Base-by-base conservation (phyloP, 768 basidiomycete species). In the Russula sp. region DNA sequence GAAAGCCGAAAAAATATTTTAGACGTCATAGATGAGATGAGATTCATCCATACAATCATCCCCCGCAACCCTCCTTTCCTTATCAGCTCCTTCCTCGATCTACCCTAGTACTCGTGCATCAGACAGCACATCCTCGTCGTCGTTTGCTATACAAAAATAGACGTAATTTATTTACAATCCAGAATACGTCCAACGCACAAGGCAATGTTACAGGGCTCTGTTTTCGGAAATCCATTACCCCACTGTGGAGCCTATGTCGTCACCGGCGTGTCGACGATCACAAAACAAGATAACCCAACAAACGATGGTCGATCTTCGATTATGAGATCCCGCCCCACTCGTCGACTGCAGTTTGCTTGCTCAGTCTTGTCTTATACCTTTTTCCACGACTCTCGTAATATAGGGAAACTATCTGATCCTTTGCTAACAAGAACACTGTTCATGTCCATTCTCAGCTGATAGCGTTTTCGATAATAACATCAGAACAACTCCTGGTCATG, bases 21-120 rank as follows among this genome's bases (percentile, higher is more conserved):
- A 40, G 42, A 57, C 62, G 55, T 58, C 61, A 62, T 62, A 55
- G 54, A 42, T 55, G n/a, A 22, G 37, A 54, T 47, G 45, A 47
- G 45, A 47, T 47, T 20, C 45, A 47, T 20, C 7, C 45, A 40
- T 40, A 3, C 39, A 40, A 4, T 13, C 39, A 40, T 13, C 39
- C 39, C 39, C 40, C 40, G 11, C 40, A 11, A 14, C 40, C 40
- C 10, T 40, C 3, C 40, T 40, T 37, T 37, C 35, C 35, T 8
- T 40, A 40, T 40, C 40, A 40, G 40, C 40, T 7, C n/a, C 6
- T 44, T 5, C 34, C 14, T 5, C 47, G 1, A 6, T 35, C 34
- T 16, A 34, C 22, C 40, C 40, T 27, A 27, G 27, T 27, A 27
- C 27, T 27, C 2, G 27, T 8, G 35, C 40, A 14, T 14, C n/a